phyloP scores from a whole-genome alignment of 176 grass and related monocot species.

The Rhipidocladum racemiflorum region DNA sequence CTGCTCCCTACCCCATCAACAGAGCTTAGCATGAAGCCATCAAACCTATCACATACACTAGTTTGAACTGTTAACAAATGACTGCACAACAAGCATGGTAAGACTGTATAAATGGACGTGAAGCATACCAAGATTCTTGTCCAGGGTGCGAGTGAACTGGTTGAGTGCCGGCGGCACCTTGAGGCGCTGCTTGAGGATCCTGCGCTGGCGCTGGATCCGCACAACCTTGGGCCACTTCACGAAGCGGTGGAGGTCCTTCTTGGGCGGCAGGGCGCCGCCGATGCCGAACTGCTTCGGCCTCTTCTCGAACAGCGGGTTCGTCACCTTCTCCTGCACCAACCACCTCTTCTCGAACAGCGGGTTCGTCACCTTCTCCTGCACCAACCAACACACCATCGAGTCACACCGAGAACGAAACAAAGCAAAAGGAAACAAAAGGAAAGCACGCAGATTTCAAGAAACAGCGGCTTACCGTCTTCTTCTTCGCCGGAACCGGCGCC shows the following conservation, averaged over 20 bases:
- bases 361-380: slow-evolving; percentile 69
- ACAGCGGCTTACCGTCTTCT: slow-evolving; percentile 13
- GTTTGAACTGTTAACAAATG: background rate
- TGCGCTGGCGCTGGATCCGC: slow-evolving; percentile 78
- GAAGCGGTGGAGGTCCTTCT: slow-evolving; percentile 76
- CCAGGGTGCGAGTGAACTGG: slow-evolving; percentile 93
- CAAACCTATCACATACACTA: background rate
- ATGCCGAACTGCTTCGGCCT: slow-evolving; percentile 92
- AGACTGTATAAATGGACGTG: background rate
- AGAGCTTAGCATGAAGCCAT: background rate
- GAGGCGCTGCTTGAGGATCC: slow-evolving; percentile 90
- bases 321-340: slow-evolving; percentile 56
- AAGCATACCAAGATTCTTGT: slow-evolving; percentile 84
- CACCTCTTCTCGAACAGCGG: slow-evolving; percentile 85
- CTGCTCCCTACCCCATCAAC: background rate
- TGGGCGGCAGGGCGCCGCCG: slow-evolving; percentile 75
- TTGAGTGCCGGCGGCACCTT: slow-evolving; percentile 85
- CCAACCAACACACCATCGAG: background rate
- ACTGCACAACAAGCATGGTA: background rate
- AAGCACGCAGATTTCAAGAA: background rate
- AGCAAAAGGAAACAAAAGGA: background rate
- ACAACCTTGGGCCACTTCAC: slow-evolving; percentile 96
- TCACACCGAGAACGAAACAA: background rate
- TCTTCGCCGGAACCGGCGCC: slow-evolving; percentile 28
- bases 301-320: slow-evolving; percentile 89